Conservation (phyloP, 2,329 filamentous ascomycete genomes). For the Neonectria ditissima region DNA sequence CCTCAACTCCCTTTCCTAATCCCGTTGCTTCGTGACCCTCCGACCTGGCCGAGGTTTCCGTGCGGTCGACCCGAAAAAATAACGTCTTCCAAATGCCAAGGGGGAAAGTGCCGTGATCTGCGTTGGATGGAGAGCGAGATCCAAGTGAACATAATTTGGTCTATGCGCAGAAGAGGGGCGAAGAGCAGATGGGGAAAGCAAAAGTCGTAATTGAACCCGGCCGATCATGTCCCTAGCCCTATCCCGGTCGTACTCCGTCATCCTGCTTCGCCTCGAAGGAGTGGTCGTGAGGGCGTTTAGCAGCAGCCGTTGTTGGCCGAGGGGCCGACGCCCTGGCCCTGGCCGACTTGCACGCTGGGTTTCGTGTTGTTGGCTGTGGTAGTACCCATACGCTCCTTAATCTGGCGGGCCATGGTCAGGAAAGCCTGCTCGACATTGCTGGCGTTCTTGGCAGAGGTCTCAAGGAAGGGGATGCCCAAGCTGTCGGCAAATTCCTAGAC, state of each 20-base stretch:
- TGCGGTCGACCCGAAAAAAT: slow-evolving; percentile 26
- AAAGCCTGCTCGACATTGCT: slow-evolving; percentile 99
- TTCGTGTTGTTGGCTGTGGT: slow-evolving; percentile 97
- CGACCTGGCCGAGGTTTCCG: slow-evolving; percentile 22
- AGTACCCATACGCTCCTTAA: slow-evolving; percentile 99
- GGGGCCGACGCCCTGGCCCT: slow-evolving; percentile 92
- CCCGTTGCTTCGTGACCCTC: slow-evolving; percentile 23
- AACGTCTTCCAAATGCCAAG: slow-evolving; percentile 37
- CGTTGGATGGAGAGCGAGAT: slow-evolving; percentile 45
- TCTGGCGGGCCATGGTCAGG: slow-evolving; percentile 99
- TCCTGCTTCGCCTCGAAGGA: slow-evolving; percentile 43
- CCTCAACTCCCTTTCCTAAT: slow-evolving; percentile 28
- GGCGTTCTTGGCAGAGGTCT: slow-evolving; percentile 99
- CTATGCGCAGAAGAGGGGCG: slow-evolving; percentile 50
- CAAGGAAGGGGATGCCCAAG: slow-evolving; percentile 98
- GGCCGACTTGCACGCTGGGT: slow-evolving; percentile 94
- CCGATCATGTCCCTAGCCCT: slow-evolving; percentile 48
- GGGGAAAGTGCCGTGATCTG: slow-evolving; percentile 28
- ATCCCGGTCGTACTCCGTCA: slow-evolving; percentile 43
- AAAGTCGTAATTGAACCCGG: slow-evolving; percentile 47
- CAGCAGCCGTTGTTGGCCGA: slow-evolving; percentile 90
- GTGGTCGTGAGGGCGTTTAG: slow-evolving; percentile 64
- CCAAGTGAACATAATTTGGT: slow-evolving; percentile 51
- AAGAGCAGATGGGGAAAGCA: slow-evolving; percentile 40
- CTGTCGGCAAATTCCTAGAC: slow-evolving; percentile 96